A percentile compares a stretch with the other conserved stretches of the same genome.
Conservation (phyloP, 148 eudicot species). For the Vaccinium corymbosum region DNA sequence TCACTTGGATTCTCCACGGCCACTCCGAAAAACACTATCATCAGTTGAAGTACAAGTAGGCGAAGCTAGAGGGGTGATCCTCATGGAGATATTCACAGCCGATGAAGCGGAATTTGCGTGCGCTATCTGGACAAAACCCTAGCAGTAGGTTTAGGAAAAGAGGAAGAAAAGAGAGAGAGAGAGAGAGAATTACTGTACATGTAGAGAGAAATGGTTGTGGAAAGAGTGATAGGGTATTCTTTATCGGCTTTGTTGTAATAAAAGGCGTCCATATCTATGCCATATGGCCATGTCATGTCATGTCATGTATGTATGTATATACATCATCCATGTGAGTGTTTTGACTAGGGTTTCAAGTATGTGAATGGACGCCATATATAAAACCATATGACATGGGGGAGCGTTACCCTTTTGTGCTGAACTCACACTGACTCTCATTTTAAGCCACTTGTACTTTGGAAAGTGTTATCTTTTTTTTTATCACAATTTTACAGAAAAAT, state of each 20-base stretch:
- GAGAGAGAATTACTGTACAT: neutral
- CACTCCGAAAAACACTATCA: neutral
- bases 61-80: conserved; percentile 4
- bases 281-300: neutral
- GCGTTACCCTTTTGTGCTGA: neutral
- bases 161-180: neutral
- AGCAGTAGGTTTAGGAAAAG: conserved; percentile 16
- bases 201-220: neutral
- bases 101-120: conserved; percentile 5
- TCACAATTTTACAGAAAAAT: no score
- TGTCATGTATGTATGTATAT: neutral
- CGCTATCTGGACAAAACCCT: conserved; percentile 14
- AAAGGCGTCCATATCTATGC: neutral
- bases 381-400: neutral
- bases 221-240: neutral
- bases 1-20: conserved; percentile 10
- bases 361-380: neutral
- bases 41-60: neutral
- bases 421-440: neutral
- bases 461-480: no score
- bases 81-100: conserved; percentile 9
- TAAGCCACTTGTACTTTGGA: no score
- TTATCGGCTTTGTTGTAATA: conserved; percentile 16
- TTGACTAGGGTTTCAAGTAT: neutral
- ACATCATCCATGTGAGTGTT: neutral